These are phyloP conservation scores for Trypanosoma scelopori DNA, from an alignment of 208 protist genomes.

Conservation along the genomic window DNA sequence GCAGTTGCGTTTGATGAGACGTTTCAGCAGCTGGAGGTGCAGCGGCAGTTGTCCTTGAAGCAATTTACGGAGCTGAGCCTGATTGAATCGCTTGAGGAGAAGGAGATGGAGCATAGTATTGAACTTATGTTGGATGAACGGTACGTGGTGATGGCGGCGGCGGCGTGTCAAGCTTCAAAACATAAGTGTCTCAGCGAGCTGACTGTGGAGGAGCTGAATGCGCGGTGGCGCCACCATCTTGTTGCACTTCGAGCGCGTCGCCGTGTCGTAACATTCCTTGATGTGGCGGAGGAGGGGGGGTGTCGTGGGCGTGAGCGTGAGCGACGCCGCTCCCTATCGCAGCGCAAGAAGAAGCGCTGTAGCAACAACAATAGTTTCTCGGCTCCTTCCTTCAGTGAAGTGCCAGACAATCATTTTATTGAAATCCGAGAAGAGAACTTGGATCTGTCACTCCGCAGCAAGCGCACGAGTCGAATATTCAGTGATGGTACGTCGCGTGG, in stretches of 20 bases:
- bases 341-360: constrained; percentile 33
- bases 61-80: constrained; percentile 27
- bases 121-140: constrained; percentile 46
- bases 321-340: constrained; percentile 22
- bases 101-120: constrained; percentile 51
- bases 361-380: constrained; percentile 27
- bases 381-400: constrained; percentile 31
- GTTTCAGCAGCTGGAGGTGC: constrained; percentile 33
- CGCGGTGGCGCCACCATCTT: constrained; percentile 43
- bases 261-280: constrained; percentile 44
- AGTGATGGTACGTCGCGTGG: constrained; percentile 23
- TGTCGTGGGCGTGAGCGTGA: not conserved
- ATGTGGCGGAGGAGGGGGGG: constrained; percentile 22
- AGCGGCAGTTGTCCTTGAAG: constrained; percentile 25
- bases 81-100: constrained; percentile 49
- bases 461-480: constrained; percentile 33
- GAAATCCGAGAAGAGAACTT: constrained; percentile 49
- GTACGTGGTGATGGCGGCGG: constrained; percentile 34
- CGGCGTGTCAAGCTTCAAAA: constrained; percentile 15
- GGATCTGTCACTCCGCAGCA: not conserved
- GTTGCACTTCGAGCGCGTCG: constrained; percentile 31
- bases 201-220: constrained; percentile 34
- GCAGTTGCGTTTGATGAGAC: constrained; percentile 37
- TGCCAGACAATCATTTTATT: constrained; percentile 49
- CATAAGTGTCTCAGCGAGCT: constrained; percentile 26